Conservation (phyloP, 2,329 filamentous ascomycete species). For the Aspergillus sp. region DNA sequence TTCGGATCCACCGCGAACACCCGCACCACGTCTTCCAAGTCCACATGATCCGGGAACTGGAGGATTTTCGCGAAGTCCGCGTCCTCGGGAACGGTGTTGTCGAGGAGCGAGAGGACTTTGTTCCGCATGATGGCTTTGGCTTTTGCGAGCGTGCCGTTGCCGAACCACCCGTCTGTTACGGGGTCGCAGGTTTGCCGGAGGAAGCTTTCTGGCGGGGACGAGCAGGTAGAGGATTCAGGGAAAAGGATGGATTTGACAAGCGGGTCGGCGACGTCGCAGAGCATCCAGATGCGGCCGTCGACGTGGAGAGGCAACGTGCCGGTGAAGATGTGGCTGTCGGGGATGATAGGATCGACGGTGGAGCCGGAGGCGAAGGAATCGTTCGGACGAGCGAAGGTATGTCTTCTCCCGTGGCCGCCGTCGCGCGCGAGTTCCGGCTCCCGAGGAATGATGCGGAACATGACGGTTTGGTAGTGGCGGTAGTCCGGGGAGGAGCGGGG, state of each 20-base stretch:
- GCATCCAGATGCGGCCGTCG: constrained; percentile 90
- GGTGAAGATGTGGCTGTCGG: constrained; percentile 70
- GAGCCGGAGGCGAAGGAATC: constrained; percentile 9
- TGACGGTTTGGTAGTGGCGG: constrained; percentile 82
- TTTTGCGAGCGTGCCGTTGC: constrained; percentile 77
- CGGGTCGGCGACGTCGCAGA: constrained; percentile 87
- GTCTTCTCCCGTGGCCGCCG: constrained; percentile 28
- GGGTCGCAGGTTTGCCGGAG: constrained; percentile 60
- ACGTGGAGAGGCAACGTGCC: constrained; percentile 66
- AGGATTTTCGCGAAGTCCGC: constrained; percentile 38
- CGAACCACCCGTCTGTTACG: constrained; percentile 76
- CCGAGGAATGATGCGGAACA: constrained; percentile 67
- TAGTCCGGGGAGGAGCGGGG: constrained; percentile 75
- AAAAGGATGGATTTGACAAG: constrained; percentile 65
- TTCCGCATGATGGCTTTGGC: constrained; percentile 83
- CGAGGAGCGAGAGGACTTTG: constrained; percentile 70
- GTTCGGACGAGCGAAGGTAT: constrained; percentile 26
- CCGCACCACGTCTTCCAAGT: constrained; percentile 18
- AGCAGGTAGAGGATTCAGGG: constrained; percentile 49
- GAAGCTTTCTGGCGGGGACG: constrained; percentile 46
- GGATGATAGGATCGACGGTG: constrained; percentile 5
- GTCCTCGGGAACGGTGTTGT: constrained; percentile 33
- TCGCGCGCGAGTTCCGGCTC: constrained; percentile 35
- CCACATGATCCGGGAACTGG: constrained; percentile 37
- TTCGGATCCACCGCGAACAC: constrained; percentile 28